Conservation (phyloP, 2,329 filamentous ascomycete species). For the Fusarium camptoceras region DNA sequence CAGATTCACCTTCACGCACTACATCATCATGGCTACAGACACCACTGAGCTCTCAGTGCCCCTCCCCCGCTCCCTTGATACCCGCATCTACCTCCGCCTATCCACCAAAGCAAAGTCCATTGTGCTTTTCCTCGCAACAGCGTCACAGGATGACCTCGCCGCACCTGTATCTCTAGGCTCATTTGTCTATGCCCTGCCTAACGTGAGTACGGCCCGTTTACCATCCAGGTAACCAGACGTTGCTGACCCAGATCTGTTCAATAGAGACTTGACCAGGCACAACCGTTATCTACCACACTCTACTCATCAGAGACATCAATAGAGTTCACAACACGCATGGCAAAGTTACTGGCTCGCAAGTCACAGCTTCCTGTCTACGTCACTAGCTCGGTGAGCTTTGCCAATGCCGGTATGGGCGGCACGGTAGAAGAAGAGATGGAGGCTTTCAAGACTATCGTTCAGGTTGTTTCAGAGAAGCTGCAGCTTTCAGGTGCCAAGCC, state of each 20-base stretch:
- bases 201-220: constrained; percentile 66
- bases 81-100: constrained; percentile 70
- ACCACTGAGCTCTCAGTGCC: constrained; percentile 66
- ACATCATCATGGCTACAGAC: constrained; percentile 44
- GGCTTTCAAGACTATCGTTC: constrained; percentile 79
- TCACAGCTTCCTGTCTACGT: constrained; percentile 85
- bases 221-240: constrained; percentile 4
- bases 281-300: constrained; percentile 81
- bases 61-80: constrained; percentile 69
- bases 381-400: constrained; percentile 85
- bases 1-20: background rate
- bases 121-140: constrained; percentile 71
- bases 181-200: constrained; percentile 92
- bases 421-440: constrained; percentile 95
- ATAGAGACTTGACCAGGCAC: constrained; percentile 64
- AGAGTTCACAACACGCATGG: constrained; percentile 87
- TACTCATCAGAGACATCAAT: constrained; percentile 80
- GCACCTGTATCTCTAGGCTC: constrained; percentile 76
- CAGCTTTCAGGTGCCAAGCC: constrained; percentile 31
- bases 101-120: constrained; percentile 68
- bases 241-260: constrained; percentile 23
- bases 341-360: constrained; percentile 83
- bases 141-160: constrained; percentile 63
- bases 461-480: constrained; percentile 64
- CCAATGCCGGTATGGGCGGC: constrained; percentile 78